Percentiles rank a stretch among this genome's conserved stretches.
Evolutionary conservation across 2,329 filamentous ascomycete genomes (phyloP).

Genomic region (Colletotrichum eleusines): DNA sequence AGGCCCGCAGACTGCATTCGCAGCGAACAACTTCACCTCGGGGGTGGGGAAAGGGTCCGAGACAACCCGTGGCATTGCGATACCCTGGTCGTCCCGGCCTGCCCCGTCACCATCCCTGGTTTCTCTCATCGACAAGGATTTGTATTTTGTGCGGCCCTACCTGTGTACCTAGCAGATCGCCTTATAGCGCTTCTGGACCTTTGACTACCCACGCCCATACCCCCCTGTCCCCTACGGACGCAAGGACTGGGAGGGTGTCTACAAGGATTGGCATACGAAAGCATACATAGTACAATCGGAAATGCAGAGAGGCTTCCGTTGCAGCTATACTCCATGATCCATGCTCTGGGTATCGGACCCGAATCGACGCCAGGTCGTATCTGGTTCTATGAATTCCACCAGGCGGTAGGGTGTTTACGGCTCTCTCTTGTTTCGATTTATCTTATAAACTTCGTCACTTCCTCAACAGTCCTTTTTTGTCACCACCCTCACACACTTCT

Average conservation of each 20-base stretch:
- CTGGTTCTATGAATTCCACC: slow-evolving; percentile 13
- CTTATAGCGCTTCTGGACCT: slow-evolving; percentile 24
- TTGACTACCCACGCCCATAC: slow-evolving; percentile 24
- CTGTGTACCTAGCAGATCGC: slow-evolving; percentile 37
- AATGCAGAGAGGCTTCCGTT: slow-evolving; percentile 35
- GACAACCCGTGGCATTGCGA: slow-evolving; percentile 37
- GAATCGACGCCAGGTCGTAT: slow-evolving; percentile 35
- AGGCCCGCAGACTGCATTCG: slow-evolving; percentile 9
- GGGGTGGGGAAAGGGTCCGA: slow-evolving; percentile 40
- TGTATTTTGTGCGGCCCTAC: slow-evolving; percentile 39
- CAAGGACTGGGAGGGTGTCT: slow-evolving; percentile 35
- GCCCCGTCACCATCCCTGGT: slow-evolving; percentile 34
- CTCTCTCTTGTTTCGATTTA: slow-evolving; percentile 27
- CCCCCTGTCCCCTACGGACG: slow-evolving; percentile 36
- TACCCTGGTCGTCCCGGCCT: slow-evolving; percentile 31
- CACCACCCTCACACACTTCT: not conserved
- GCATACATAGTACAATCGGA: slow-evolving; percentile 32
- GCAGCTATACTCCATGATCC: slow-evolving; percentile 33
- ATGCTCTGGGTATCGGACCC: slow-evolving; percentile 39
- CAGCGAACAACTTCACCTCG: slow-evolving; percentile 30
- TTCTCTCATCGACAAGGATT: slow-evolving; percentile 19
- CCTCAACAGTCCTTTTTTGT: slow-evolving; percentile 9
- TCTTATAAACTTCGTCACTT: slow-evolving; percentile 38
- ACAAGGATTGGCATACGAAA: slow-evolving; percentile 29
- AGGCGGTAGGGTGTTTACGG: slow-evolving; percentile 11